Evolutionary conservation across 2,329 filamentous ascomycete genomes (phyloP).

Genomic region (Fusarium setosum): DNA sequence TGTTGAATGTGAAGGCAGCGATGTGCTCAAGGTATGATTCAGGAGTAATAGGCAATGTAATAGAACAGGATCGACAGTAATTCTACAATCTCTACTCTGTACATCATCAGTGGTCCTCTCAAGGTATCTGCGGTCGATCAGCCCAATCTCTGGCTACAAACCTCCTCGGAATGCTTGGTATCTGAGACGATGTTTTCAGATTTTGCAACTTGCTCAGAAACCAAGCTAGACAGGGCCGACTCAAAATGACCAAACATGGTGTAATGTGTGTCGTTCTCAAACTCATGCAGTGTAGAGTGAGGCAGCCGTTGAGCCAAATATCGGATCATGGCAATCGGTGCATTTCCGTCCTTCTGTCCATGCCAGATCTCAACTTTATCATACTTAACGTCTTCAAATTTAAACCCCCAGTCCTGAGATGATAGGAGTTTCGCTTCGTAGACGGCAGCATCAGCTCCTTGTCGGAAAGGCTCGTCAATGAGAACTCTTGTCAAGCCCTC

Average conservation of each 20-base stretch:
- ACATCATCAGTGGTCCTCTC: too few relatives aligned
- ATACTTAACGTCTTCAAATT: slow-evolving; percentile 42
- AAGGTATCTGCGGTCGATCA: too few relatives aligned
- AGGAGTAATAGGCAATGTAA: too few relatives aligned
- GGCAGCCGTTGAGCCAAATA: slow-evolving; percentile 51
- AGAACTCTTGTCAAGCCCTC: slow-evolving; percentile 44
- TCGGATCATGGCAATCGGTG: slow-evolving; percentile 48
- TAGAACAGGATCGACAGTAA: too few relatives aligned
- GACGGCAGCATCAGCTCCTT: slow-evolving; percentile 40
- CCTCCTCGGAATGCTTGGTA: not conserved
- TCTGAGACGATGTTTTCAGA: too few relatives aligned
- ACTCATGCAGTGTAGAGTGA: slow-evolving; percentile 47
- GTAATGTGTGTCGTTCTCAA: slow-evolving; percentile 48
- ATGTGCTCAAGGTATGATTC: too few relatives aligned
- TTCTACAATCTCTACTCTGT: too few relatives aligned
- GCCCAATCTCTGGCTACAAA: too few relatives aligned
- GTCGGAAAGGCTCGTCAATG: slow-evolving; percentile 44
- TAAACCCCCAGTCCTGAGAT: slow-evolving; percentile 44
- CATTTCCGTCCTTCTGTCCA: slow-evolving; percentile 46
- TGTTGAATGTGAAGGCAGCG: too few relatives aligned
- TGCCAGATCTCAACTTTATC: slow-evolving; percentile 47
- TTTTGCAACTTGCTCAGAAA: not conserved
- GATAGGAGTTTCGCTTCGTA: slow-evolving; percentile 47
- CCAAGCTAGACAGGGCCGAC: slow-evolving; percentile 1
- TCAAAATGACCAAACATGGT: slow-evolving; percentile 42